phyloP scores from a whole-genome alignment of 371 early-diverging fungal species.

The Cokeromyces recurvatus region DNA sequence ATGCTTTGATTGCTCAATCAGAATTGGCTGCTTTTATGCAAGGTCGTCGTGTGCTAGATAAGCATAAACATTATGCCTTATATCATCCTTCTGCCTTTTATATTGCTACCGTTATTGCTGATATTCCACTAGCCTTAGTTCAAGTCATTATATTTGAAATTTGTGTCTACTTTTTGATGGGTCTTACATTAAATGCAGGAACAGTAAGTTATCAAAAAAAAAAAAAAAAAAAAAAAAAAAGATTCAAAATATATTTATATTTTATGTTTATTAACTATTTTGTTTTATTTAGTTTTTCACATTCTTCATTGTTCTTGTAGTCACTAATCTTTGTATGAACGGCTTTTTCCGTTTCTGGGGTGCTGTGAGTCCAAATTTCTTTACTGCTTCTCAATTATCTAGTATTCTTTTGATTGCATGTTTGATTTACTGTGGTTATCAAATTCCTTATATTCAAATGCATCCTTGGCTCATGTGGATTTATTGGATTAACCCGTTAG shows the following conservation, averaged over 20 bases:
- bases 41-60: slow-evolving; percentile 62
- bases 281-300: slow-evolving; percentile 49
- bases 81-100: slow-evolving; percentile 64
- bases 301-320: slow-evolving; percentile 41
- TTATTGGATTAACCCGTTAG: slow-evolving; percentile 63
- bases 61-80: slow-evolving; percentile 63
- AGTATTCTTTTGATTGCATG: slow-evolving; percentile 53
- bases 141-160: slow-evolving; percentile 34
- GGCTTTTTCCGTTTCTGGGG: slow-evolving; percentile 42
- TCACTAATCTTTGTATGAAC: slow-evolving; percentile 48
- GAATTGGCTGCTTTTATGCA: slow-evolving; percentile 53
- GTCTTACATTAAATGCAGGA: slow-evolving; percentile 42
- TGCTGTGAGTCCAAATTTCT: slow-evolving; percentile 47
- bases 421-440: slow-evolving; percentile 61
- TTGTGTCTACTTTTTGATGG: slow-evolving; percentile 57
- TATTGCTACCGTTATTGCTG: slow-evolving; percentile 50
- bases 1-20: slow-evolving; percentile 53
- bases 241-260: no score
- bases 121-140: slow-evolving; percentile 41
- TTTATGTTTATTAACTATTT: slow-evolving; percentile 25
- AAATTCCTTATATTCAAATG: slow-evolving; percentile 56
- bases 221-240: no score
- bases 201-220: slow-evolving; percentile 71
- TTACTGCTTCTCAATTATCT: slow-evolving; percentile 50
- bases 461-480: slow-evolving; percentile 69